Evolutionary conservation across 805 yeast genomes (phyloP), one percentile per base, ranked within the genome.

Genomic region (Blastobotrys robertii): DNA sequence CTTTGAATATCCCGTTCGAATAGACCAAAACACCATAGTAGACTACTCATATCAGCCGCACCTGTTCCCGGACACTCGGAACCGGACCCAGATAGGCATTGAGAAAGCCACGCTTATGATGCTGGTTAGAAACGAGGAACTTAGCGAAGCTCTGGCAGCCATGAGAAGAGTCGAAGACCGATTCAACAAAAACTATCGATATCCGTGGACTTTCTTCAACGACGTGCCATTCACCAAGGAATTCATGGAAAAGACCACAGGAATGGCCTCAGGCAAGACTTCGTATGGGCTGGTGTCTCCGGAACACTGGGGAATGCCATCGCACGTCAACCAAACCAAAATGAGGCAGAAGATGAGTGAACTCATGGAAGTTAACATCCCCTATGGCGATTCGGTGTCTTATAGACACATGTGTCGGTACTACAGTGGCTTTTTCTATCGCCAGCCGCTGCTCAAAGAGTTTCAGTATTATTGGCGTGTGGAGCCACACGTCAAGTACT

Each of bases 201-300:
- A 90, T 59, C 97, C 94, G 54, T 90, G 97, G 97, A 92, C 87
- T 22, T 92, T 90, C 62, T 70, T 90, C 54, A 90, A 90, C 62
- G 96, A 90, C 60, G 86, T 79, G 45, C 81, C 73, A 38, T 92
- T 90, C 65, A 70, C 76, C 41, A 87, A 84, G 2, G 92, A 85
- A 54, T 90, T 92, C 63, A 84, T 76, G 54, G 64, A 66, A 22
- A 72, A 76, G 25, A 83, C 94, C 10, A 49, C 74, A 1, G 72
- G 82, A 9, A 64, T 86, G 56, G 78, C 79, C 11, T 77, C 88
- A 30, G 97, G 97, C 50, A 70, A 60, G 5, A 78, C 88, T 39
- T 72, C 78, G 50, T 92, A 79, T 56, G 97, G 94, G 38, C 44
- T 72, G 37, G 80, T 90, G 53, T 92, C 90, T n/a, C 67, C 70